Base-by-base conservation (phyloP, 2,329 filamentous ascomycete genomes). In the Colletotrichum musae region DNA sequence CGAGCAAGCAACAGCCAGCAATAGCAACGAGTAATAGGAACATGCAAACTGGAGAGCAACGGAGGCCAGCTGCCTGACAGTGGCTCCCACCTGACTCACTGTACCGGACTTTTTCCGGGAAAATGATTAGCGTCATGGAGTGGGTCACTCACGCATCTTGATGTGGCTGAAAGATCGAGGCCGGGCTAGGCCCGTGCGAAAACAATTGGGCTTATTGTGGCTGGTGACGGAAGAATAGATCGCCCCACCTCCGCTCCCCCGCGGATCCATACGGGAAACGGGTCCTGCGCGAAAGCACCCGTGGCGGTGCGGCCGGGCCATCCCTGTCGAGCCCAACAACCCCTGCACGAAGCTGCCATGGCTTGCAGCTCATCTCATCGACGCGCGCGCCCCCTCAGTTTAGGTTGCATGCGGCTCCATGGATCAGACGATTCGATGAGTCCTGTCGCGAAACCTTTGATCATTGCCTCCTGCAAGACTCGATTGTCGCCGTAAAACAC, bases 291-390 rank as follows among this genome's bases (percentile, higher is more conserved):
- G 56, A 65, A 59, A 66, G 50, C 60, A 64, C 50, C 62, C 36
- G 67, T 66, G 67, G 67, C 67, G 66, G 57, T 66, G 63, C 67
- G 67, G 50, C 50, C 57, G 45, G 66, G 62, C 13, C 32, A 69
- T 57, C 67, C 67, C 56, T 69, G 67, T 45, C 57, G n/a, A 28
- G 13, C 54, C 67, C 45, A 65, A 56, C 6, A 51, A 28, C 60
- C 62, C 65, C 54, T 68, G 65, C 65, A 43, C 48, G 50, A 24
- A 39, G 62, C 51, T n/a, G 41, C 18, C 43, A 28, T 47, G 15
- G 6, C 32, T 67, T 66, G 63, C 57, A 41, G 41, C 57, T 45
- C 28, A 36, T 47, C 24, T 45, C 21, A 28, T 54, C 45, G 39
- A 53, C 57, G 26, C 56, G 62, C 56, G 62, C 56, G 53, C 56